Conservation (phyloP, 1,284 basidiomycete species). For the Stereum hirsutum region DNA sequence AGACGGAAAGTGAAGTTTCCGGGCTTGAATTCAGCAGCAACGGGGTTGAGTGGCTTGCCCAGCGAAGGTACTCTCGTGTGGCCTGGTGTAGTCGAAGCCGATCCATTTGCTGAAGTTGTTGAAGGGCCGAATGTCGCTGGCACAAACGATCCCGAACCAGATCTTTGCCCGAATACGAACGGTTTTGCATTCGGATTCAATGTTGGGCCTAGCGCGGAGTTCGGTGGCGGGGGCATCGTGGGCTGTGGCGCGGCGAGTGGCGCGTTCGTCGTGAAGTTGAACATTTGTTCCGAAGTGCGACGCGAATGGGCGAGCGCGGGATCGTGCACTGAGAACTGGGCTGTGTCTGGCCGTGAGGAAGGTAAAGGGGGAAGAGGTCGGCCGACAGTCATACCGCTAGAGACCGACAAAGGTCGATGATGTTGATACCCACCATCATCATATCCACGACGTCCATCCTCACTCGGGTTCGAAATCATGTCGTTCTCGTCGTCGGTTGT, state of each 20-base stretch:
- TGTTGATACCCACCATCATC: constrained; percentile 4
- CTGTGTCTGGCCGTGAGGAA: constrained; percentile 56
- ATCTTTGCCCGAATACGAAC: constrained; percentile 56
- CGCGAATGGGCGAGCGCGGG: constrained; percentile 59
- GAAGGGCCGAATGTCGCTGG: constrained; percentile 8
- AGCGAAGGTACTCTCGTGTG: constrained; percentile 55
- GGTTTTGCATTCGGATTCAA: constrained; percentile 76
- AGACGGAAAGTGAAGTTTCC: constrained; percentile 63
- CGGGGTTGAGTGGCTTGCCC: constrained; percentile 61
- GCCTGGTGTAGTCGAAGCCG: constrained; percentile 16
- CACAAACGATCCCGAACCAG: constrained; percentile 11
- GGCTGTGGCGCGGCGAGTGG: background rate
- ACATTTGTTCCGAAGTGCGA: constrained; percentile 32
- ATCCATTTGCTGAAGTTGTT: constrained; percentile 18
- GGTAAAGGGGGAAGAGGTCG: constrained; percentile 30
- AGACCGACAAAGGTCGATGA: constrained; percentile 2
- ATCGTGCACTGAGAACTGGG: constrained; percentile 51
- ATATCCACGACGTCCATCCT: constrained; percentile 28
- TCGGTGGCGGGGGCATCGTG: constrained; percentile 1
- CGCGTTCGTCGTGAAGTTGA: constrained; percentile 9
- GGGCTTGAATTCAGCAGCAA: constrained; percentile 76
- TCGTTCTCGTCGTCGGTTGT: constrained; percentile 38
- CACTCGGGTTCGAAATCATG: constrained; percentile 75
- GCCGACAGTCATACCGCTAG: constrained; percentile 1
- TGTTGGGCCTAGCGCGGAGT: constrained; percentile 16